Percentiles rank a stretch among this genome's conserved stretches.
phyloP scores from a whole-genome alignment of 148 eudicot genomes.

The Heliosperma pusillum region DNA sequence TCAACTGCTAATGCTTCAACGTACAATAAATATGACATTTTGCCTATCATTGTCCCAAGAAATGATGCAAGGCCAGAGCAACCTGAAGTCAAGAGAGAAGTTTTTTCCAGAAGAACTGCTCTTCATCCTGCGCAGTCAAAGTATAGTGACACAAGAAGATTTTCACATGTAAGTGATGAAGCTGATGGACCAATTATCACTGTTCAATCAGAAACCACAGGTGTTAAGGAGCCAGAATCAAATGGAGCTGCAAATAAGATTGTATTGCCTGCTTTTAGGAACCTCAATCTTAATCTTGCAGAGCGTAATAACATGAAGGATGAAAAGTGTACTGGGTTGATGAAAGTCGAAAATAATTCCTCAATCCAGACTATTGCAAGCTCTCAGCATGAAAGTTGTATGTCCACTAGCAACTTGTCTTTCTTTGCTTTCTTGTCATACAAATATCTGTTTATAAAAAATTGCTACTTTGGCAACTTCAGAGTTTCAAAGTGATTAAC shows the following conservation, averaged over 20 bases:
- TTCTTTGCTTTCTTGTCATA: background rate
- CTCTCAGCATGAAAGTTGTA: slow-evolving; percentile 62
- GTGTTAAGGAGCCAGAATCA: slow-evolving; percentile 35
- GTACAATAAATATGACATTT: slow-evolving; percentile 52
- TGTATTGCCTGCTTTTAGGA: slow-evolving; percentile 39
- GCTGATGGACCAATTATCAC: slow-evolving; percentile 44
- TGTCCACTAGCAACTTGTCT: slow-evolving; percentile 30
- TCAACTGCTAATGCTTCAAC: slow-evolving; percentile 41
- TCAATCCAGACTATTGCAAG: slow-evolving; percentile 41
- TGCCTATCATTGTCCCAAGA: slow-evolving; percentile 78
- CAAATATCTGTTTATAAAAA: background rate
- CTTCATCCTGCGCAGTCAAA: slow-evolving; percentile 53
- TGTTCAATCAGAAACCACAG: slow-evolving; percentile 40
- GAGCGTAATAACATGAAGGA: slow-evolving; percentile 51
- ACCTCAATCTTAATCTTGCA: slow-evolving; percentile 39
- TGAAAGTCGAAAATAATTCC: slow-evolving; percentile 42
- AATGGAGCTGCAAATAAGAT: slow-evolving; percentile 42
- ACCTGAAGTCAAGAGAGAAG: slow-evolving; percentile 68
- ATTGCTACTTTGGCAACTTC: background rate
- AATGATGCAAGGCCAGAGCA: slow-evolving; percentile 61
- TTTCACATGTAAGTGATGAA: slow-evolving; percentile 51
- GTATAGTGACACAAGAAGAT: slow-evolving; percentile 48
- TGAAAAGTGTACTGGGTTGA: slow-evolving; percentile 40
- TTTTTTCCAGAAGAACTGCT: slow-evolving; percentile 45
- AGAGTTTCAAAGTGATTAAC: background rate